These are phyloP conservation scores for Arthrobotrys sphaeroides DNA, from an alignment of 2,329 filamentous ascomycete genomes.

Conservation along the genomic window DNA sequence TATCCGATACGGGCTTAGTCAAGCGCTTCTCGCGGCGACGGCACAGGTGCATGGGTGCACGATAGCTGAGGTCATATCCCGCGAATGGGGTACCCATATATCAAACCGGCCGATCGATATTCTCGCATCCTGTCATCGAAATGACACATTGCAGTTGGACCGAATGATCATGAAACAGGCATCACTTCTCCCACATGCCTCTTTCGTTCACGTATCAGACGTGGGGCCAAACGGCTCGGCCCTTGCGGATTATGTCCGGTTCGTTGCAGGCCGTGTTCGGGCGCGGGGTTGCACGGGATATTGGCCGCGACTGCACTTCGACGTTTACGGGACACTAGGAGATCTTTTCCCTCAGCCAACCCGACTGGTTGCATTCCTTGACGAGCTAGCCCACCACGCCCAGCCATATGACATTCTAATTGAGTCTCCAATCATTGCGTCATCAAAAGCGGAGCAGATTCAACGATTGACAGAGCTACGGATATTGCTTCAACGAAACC, in stretches of 20 bases:
- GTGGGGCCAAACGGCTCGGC: constrained; percentile 34
- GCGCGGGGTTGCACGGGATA: constrained; percentile 39
- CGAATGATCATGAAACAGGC: constrained; percentile 56
- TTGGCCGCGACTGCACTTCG: constrained; percentile 53
- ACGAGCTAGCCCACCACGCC: constrained; percentile 25
- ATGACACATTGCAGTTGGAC: constrained; percentile 54
- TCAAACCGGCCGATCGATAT: constrained; percentile 46
- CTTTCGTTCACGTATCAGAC: constrained; percentile 54
- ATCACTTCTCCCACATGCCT: constrained; percentile 54
- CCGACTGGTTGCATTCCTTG: constrained; percentile 33
- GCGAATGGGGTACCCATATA: constrained; percentile 48
- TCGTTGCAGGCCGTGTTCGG: constrained; percentile 47
- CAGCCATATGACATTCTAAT: constrained; percentile 54
- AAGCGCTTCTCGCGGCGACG: constrained; percentile 53
- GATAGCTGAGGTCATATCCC: constrained; percentile 52
- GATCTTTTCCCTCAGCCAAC: constrained; percentile 39
- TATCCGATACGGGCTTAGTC: constrained; percentile 52
- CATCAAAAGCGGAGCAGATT: constrained; percentile 51
- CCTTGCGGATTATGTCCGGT: constrained; percentile 45
- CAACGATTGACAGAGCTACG: constrained; percentile 27
- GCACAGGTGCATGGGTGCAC: constrained; percentile 43
- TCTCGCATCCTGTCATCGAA: constrained; percentile 54
- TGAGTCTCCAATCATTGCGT: constrained; percentile 54
- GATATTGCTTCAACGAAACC: background rate
- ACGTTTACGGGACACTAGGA: constrained; percentile 55